Percentiles rank a stretch among this genome's conserved stretches.
Evolutionary conservation across 352 stramenopile species (phyloP).

Genomic region (Thalassiosira exigua): DNA sequence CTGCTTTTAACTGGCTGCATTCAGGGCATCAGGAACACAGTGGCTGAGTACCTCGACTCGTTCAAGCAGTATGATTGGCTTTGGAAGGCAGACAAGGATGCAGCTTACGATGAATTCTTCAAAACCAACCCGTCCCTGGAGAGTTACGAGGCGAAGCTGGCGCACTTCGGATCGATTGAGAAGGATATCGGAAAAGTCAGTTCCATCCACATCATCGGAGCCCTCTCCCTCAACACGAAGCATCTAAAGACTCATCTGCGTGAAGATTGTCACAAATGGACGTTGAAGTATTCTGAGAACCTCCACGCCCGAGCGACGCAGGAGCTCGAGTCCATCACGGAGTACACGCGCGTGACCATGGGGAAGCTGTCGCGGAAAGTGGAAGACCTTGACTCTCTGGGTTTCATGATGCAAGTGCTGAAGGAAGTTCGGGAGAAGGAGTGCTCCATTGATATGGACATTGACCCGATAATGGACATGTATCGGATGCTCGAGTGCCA

Average conservation of each 20-base stretch:
- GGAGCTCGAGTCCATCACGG: slow-evolving; percentile 90
- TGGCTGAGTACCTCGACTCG: slow-evolving; percentile 95
- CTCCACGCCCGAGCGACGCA: slow-evolving; percentile 92
- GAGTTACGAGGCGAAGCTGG: slow-evolving; percentile 96
- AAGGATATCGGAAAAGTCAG: slow-evolving; percentile 91
- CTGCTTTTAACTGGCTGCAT: slow-evolving; percentile 96
- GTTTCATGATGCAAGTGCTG: slow-evolving; percentile 97
- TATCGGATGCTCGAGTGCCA: slow-evolving; percentile 94
- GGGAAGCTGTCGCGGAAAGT: slow-evolving; percentile 88
- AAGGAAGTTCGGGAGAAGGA: slow-evolving; percentile 97
- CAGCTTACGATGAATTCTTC: slow-evolving; percentile 93
- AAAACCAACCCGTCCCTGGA: slow-evolving; percentile 93
- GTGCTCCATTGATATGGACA: slow-evolving; percentile 98
- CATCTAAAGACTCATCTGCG: slow-evolving; percentile 97
- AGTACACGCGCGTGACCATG: slow-evolving; percentile 92
- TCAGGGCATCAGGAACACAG: slow-evolving; percentile 96
- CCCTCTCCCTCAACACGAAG: slow-evolving; percentile 95
- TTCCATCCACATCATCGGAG: slow-evolving; percentile 95
- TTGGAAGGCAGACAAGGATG: slow-evolving; percentile 97
- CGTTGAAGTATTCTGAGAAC: slow-evolving; percentile 97
- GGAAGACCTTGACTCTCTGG: slow-evolving; percentile 95
- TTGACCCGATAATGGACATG: slow-evolving; percentile 98
- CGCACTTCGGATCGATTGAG: slow-evolving; percentile 94
- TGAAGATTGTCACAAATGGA: slow-evolving; percentile 96
- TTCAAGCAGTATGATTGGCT: slow-evolving; percentile 97